Evolutionary conservation across 73 alveolate genomes (phyloP).

Genomic region (Paramecium biaurelia): DNA sequence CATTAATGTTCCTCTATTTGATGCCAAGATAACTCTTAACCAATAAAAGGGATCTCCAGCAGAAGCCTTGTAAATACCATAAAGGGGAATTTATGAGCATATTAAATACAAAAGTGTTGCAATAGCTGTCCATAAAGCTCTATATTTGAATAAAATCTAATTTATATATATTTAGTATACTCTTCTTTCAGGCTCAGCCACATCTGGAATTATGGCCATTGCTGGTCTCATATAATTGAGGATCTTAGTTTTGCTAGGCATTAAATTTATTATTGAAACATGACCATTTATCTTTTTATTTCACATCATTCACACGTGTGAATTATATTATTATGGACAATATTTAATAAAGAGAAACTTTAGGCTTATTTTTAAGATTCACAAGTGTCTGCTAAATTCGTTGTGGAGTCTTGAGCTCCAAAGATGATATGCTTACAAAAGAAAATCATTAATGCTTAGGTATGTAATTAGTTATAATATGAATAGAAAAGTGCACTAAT

Average conservation of each 20-base stretch:
- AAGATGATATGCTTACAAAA: background rate
- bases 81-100: slow-evolving; percentile 99
- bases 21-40: slow-evolving; percentile 99
- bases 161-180: background rate
- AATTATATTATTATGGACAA: background rate
- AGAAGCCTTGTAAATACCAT: slow-evolving; percentile 89
- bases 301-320: slow-evolving; percentile 21
- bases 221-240: slow-evolving; percentile 92
- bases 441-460: background rate
- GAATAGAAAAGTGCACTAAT: background rate
- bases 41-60: slow-evolving; percentile 99
- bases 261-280: slow-evolving; percentile 21
- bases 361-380: background rate
- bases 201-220: slow-evolving; percentile 96
- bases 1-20: slow-evolving; percentile 99
- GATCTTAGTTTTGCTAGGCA: slow-evolving; percentile 78
- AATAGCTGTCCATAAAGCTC: slow-evolving; percentile 97
- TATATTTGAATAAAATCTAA: slow-evolving; percentile 74
- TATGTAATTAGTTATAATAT: background rate
- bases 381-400: background rate
- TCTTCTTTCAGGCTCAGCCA: slow-evolving; percentile 91
- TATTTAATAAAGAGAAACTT: slow-evolving; percentile 28
- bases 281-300: background rate
- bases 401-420: background rate
- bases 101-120: slow-evolving; percentile 97